A percentile compares a stretch with the other conserved stretches of the same genome.
phyloP scores from a whole-genome alignment of 352 stramenopile genomes.

The Globisporangium cystogenes region DNA sequence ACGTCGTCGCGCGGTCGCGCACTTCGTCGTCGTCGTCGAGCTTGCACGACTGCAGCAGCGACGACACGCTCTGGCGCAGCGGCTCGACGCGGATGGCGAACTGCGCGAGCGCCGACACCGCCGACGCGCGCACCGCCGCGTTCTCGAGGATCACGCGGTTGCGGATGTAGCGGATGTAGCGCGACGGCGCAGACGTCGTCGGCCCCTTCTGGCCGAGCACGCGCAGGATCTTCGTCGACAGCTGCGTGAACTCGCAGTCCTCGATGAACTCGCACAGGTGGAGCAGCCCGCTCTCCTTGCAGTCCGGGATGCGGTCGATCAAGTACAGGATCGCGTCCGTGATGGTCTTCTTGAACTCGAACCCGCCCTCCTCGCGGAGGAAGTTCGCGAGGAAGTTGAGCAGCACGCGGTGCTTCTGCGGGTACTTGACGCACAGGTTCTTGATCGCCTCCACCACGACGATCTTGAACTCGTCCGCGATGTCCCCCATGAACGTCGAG shows the following conservation, averaged over 20 bases:
- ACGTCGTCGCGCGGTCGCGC: conserved; percentile 88
- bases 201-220: conserved; percentile 95
- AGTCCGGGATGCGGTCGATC: conserved; percentile 95
- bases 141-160: conserved; percentile 99
- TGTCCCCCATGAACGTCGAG: conserved; percentile 98
- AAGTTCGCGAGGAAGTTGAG: conserved; percentile 98
- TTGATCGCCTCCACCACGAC: conserved; percentile 97
- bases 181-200: conserved; percentile 89
- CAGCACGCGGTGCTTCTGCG: conserved; percentile 96
- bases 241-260: conserved; percentile 91
- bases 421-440: conserved; percentile 98
- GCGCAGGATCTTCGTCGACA: conserved; percentile 94
- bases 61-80: conserved; percentile 91
- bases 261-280: conserved; percentile 99
- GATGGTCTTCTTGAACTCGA: conserved; percentile 99
- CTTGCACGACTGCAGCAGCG: conserved; percentile 93
- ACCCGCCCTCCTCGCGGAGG: conserved; percentile 94
- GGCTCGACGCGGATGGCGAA: conserved; percentile 94
- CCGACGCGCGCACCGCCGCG: conserved; percentile 93
- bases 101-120: conserved; percentile 94
- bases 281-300: conserved; percentile 95
- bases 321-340: conserved; percentile 97
- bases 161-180: conserved; percentile 99
- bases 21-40: conserved; percentile 98
- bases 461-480: conserved; percentile 99